Evolutionary conservation across 495 filamentous ascomycete species (phyloP).

Genomic region (Xylaria acuta): DNA sequence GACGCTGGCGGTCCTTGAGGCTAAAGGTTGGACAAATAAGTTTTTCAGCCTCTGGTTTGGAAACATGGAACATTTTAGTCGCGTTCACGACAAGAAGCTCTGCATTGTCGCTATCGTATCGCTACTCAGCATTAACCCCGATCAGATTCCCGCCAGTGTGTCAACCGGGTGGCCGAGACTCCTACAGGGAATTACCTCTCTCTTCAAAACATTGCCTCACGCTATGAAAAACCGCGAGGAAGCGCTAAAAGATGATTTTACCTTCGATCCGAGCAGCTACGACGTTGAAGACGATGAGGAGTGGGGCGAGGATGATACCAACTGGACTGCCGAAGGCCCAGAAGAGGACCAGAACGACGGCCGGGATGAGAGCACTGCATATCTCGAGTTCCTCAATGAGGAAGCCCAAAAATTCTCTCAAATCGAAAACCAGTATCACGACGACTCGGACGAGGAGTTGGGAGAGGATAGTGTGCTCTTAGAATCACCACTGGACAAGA

Average conservation of each 20-base stretch:
- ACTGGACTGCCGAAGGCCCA: constrained; percentile 53
- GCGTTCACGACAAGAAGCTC: constrained; percentile 98
- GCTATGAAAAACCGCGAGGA: constrained; percentile 92
- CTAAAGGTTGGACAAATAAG: constrained; percentile 97
- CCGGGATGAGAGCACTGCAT: constrained; percentile 89
- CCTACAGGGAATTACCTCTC: constrained; percentile 81
- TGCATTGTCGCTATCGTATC: constrained; percentile 92
- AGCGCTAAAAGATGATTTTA: constrained; percentile 88
- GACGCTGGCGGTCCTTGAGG: constrained; percentile 81
- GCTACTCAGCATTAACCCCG: constrained; percentile 74
- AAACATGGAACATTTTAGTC: constrained; percentile 89
- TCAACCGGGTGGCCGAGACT: constrained; percentile 97
- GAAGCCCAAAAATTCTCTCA: constrained; percentile 88
- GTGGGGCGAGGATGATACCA: constrained; percentile 74
- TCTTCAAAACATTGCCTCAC: constrained; percentile 89
- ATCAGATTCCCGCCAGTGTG: constrained; percentile 84
- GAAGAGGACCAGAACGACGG: constrained; percentile 68
- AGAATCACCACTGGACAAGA: constrained; percentile 90
- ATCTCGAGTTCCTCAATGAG: constrained; percentile 93
- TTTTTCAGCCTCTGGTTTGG: constrained; percentile 99
- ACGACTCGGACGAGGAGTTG: constrained; percentile 82
- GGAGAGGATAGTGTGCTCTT: constrained; percentile 90
- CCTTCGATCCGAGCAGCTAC: constrained; percentile 68
- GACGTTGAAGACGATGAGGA: constrained; percentile 78
- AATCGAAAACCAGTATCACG: constrained; percentile 45